Conservation (phyloP, 2,329 filamentous ascomycete genomes). For the Pseudogymnoascus sp. region DNA sequence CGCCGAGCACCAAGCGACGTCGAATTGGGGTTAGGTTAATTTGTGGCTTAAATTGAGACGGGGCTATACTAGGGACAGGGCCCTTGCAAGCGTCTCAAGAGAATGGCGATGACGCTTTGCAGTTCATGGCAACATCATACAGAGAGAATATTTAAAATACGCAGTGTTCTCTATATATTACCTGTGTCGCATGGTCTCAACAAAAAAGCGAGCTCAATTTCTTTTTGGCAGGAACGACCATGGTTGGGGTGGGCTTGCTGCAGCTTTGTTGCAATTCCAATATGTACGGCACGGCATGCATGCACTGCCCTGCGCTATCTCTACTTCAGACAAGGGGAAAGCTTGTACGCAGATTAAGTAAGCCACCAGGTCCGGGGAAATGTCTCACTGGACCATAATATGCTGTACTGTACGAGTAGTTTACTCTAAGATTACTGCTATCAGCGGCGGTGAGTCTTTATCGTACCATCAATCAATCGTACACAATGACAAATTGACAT, state of each 20-base stretch:
- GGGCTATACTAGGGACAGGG: background rate
- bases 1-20: slow-evolving; percentile 4
- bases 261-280: background rate
- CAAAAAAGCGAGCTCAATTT: background rate
- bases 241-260: background rate
- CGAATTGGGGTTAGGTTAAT: slow-evolving; percentile 2
- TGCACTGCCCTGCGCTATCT: background rate
- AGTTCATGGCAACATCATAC: background rate
- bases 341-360: slow-evolving; percentile 1
- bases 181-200: background rate
- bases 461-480: background rate
- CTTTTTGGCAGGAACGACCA: background rate
- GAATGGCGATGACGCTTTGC: background rate
- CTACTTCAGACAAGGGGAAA: slow-evolving; percentile 5
- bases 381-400: background rate
- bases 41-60: slow-evolving; percentile 7
- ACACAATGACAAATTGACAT: background rate
- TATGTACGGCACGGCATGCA: background rate
- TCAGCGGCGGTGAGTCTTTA: background rate
- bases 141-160: background rate
- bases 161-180: background rate
- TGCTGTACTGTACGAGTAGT: background rate
- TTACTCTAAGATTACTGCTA: background rate
- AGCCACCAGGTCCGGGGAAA: background rate
- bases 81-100: background rate